A percentile compares a stretch with the other conserved stretches of the same genome.
Conservation (phyloP, 169 alveolate genomes). For the Cryptosporidium ryanae region DNA sequence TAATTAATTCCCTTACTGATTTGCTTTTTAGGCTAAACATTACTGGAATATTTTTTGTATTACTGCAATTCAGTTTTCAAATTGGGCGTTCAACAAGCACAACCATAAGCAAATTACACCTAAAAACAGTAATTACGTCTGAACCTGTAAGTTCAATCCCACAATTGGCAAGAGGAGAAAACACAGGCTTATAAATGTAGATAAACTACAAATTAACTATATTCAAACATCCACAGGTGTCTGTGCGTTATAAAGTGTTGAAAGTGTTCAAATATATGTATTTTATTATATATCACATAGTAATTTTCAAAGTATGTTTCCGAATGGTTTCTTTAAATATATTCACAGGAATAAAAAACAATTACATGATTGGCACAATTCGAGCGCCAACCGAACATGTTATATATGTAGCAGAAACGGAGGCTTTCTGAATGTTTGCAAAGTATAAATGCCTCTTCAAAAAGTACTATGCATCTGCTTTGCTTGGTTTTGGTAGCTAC, state of each 20-base stretch:
- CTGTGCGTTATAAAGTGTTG: too few relatives aligned
- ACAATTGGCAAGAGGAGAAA: too few relatives aligned
- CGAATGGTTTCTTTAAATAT: not conserved
- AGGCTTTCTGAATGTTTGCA: constrained; percentile 30
- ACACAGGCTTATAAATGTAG: too few relatives aligned
- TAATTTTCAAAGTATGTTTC: not conserved
- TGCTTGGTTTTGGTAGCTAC: not conserved
- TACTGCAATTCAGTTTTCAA: too few relatives aligned
- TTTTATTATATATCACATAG: not conserved
- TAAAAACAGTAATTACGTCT: too few relatives aligned
- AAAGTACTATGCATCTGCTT: constrained; percentile 69
- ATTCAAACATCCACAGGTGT: too few relatives aligned
- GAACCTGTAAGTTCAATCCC: too few relatives aligned
- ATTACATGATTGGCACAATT: not conserved
- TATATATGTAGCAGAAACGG: constrained; percentile 53
- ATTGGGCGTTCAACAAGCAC: too few relatives aligned
- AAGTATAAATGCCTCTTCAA: not conserved
- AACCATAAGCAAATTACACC: too few relatives aligned
- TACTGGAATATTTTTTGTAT: too few relatives aligned
- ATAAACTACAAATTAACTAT: too few relatives aligned
- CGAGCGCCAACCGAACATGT: not conserved
- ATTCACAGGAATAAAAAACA: not conserved
- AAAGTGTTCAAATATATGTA: too few relatives aligned
- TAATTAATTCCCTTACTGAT: constrained; percentile 14
- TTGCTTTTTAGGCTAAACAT: not conserved